A percentile compares a stretch with the other conserved stretches of the same genome.
Evolutionary conservation across 192 early-diverging fungal species (phyloP).

Genomic region (Mortierella hygrophila): DNA sequence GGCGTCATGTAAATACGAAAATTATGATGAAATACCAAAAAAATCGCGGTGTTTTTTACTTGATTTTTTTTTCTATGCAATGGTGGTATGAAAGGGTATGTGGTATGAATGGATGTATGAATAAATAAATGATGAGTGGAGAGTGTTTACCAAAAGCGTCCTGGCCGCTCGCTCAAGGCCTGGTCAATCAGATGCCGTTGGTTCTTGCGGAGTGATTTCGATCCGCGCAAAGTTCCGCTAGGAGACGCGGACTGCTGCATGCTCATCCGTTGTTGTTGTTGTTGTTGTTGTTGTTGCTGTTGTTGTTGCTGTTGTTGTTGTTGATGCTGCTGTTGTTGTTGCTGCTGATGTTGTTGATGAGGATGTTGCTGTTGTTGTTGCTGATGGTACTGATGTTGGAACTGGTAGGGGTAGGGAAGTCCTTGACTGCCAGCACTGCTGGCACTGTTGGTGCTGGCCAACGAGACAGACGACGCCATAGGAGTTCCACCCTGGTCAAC

Average conservation of each 20-base stretch:
- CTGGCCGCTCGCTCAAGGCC: constrained; percentile 15
- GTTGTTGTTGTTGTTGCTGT: not conserved
- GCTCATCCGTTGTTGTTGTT: not conserved
- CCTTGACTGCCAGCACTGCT: constrained; percentile 24
- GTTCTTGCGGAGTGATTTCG: constrained; percentile 32
- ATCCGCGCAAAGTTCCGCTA: not conserved
- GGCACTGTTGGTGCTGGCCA: constrained; percentile 37
- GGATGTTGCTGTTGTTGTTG: not conserved
- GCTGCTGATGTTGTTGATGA: too few species aligned
- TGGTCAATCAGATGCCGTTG: constrained; percentile 43
- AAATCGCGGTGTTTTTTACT: not conserved
- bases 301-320: not conserved
- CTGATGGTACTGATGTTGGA: not conserved
- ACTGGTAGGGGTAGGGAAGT: not conserved
- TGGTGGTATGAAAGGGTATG: not conserved
- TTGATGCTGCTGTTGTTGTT: not conserved
- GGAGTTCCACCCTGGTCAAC: constrained; percentile 10
- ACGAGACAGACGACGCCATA: constrained; percentile 9
- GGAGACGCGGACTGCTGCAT: not conserved
- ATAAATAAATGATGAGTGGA: not conserved
- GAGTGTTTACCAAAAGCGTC: constrained; percentile 10
- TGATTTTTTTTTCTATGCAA: not conserved
- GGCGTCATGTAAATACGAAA: not conserved
- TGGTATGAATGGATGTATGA: not conserved
- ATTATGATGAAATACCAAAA: not conserved